Percentiles rank a stretch among this genome's conserved stretches.
These are phyloP conservation scores for Quercus lobata DNA, from an alignment of 331 rosid species.

Conservation along the genomic window DNA sequence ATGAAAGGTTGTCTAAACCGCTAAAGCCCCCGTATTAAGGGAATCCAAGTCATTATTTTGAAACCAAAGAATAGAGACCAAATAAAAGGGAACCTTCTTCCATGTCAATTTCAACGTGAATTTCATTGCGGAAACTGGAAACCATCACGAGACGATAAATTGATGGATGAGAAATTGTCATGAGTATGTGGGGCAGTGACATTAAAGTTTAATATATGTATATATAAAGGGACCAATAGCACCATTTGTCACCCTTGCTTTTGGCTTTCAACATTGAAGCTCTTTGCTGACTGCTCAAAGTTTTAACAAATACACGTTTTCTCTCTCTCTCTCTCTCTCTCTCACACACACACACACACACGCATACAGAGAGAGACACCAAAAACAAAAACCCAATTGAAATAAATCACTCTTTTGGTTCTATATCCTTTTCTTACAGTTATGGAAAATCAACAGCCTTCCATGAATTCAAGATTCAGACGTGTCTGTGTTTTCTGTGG, in stretches of 20 bases:
- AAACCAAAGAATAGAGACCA: constrained; percentile 12
- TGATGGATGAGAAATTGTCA: neutral
- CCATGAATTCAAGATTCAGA: constrained; percentile 52
- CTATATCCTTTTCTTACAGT: neutral
- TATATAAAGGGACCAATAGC: constrained; percentile 32
- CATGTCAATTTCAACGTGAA: constrained; percentile 10
- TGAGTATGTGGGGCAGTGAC: neutral
- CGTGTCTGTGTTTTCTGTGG: constrained; percentile 94
- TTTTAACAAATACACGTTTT: constrained; percentile 13
- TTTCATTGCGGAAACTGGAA: neutral
- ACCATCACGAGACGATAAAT: constrained; percentile 22
- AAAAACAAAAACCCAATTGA: neutral
- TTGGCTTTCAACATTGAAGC: constrained; percentile 21
- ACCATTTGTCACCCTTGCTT: constrained; percentile 29
- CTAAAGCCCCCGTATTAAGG: no score
- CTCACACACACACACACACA: no score
- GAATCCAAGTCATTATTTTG: neutral
- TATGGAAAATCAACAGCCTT: constrained; percentile 47
- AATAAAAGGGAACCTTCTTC: neutral
- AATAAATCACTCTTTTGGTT: neutral
- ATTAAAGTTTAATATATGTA: neutral
- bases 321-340: neutral
- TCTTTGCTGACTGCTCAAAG: constrained; percentile 20
- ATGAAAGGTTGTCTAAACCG: neutral
- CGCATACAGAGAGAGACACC: neutral